A percentile compares a stretch with the other conserved stretches of the same genome.
phyloP scores from a whole-genome alignment of 306 rosid species.

The Cercis canadensis region DNA sequence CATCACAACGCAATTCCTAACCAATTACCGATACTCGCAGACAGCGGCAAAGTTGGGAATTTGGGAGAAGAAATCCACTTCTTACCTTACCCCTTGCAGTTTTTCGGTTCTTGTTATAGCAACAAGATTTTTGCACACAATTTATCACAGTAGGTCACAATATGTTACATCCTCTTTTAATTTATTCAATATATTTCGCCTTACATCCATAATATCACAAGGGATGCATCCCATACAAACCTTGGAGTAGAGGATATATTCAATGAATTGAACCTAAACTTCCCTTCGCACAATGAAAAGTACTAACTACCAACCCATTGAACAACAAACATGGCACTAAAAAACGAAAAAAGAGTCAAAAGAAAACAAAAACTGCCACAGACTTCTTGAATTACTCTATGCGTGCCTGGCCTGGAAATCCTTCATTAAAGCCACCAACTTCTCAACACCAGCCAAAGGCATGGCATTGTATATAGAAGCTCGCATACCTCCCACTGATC shows the following conservation, averaged over 20 bases:
- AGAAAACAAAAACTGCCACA: slow-evolving; percentile 25
- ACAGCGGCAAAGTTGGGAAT: neutral
- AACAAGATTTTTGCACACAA: too few relatives aligned
- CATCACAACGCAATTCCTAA: too few relatives aligned
- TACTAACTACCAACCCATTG: slow-evolving; percentile 32
- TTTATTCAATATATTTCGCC: slow-evolving; percentile 36
- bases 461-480: slow-evolving; percentile 97
- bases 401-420: slow-evolving; percentile 84
- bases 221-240: slow-evolving; percentile 27
- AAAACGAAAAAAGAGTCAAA: neutral
- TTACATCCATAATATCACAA: slow-evolving; percentile 33
- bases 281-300: neutral
- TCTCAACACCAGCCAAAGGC: slow-evolving; percentile 97
- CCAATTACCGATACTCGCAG: too few relatives aligned
- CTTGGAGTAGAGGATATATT: slow-evolving; percentile 12
- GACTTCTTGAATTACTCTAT: neutral
- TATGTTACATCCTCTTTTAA: slow-evolving; percentile 24
- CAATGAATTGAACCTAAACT: slow-evolving; percentile 30
- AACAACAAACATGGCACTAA: slow-evolving; percentile 32
- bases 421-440: slow-evolving; percentile 93
- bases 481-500: slow-evolving; percentile 96
- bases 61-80: too few relatives aligned
- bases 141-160: neutral
- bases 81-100: too few relatives aligned
- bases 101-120: too few relatives aligned